Percentiles rank a stretch among this genome's conserved stretches.
These are phyloP conservation scores for Quercus agrifolia DNA, from an alignment of 306 rosid genomes.

Conservation along the genomic window DNA sequence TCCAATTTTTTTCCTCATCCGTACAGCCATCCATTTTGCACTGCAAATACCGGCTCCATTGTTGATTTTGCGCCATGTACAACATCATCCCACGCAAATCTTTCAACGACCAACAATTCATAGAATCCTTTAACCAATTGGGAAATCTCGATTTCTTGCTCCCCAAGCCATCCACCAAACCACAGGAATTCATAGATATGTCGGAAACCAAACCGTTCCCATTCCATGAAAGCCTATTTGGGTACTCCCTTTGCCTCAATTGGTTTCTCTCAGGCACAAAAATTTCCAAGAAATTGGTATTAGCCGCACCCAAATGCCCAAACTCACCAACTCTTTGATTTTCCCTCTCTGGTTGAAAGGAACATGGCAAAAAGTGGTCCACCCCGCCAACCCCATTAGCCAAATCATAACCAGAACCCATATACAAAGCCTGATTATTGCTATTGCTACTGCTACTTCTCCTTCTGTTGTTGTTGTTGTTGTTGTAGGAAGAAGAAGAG, in stretches of 20 bases:
- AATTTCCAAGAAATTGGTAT: not conserved
- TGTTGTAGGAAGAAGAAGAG: no score
- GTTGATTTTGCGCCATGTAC: slow-evolving; percentile 39
- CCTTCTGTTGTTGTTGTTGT: no score
- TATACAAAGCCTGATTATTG: no score
- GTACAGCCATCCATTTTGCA: slow-evolving; percentile 23
- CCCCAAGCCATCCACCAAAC: not conserved
- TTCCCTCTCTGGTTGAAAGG: no score
- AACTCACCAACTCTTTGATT: no score
- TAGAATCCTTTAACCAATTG: slow-evolving; percentile 15
- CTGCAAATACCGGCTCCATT: slow-evolving; percentile 35
- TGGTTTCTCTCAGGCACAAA: not conserved
- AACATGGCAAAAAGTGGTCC: no score
- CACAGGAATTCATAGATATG: not conserved
- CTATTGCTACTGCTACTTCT: no score
- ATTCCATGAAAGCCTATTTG: not conserved
- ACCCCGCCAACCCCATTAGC: no score
- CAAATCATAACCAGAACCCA: no score
- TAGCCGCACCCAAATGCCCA: no score
- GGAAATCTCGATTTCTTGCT: not conserved
- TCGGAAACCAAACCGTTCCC: not conserved
- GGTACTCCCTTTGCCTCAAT: not conserved
- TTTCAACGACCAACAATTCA: not conserved
- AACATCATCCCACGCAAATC: slow-evolving; percentile 23
- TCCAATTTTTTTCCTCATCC: slow-evolving; percentile 1